These are phyloP conservation scores for Melampsora medusae DNA, from an alignment of 1,284 basidiomycete genomes.

Conservation along the genomic window DNA sequence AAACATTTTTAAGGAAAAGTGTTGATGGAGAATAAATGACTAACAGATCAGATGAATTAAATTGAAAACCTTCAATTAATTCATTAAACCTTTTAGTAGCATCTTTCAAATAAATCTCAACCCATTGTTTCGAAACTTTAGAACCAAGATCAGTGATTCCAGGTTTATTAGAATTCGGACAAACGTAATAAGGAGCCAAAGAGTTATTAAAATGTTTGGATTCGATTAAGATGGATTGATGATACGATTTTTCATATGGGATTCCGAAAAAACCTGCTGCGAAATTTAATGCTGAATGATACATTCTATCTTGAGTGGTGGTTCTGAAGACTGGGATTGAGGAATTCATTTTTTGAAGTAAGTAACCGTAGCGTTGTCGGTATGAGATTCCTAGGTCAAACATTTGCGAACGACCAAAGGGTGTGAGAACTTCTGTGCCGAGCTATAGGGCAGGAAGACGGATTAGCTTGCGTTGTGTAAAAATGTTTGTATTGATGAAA, in stretches of 20 bases:
- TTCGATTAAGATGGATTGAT: slow-evolving; percentile 38
- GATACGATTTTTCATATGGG: slow-evolving; percentile 28
- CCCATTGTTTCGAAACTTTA: slow-evolving; percentile 2
- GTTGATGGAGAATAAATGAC: too few relatives aligned
- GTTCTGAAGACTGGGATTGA: slow-evolving; percentile 25
- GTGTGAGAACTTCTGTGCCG: slow-evolving; percentile 59
- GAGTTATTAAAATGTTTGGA: slow-evolving; percentile 28
- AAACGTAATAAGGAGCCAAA: slow-evolving; percentile 22
- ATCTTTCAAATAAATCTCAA: slow-evolving; percentile 64
- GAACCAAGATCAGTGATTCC: background rate
- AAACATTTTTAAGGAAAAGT: too few relatives aligned
- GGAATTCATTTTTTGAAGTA: background rate
- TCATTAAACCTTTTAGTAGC: slow-evolving; percentile 66
- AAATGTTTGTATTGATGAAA: too few relatives aligned
- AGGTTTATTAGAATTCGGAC: slow-evolving; percentile 16
- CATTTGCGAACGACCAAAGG: slow-evolving; percentile 59
- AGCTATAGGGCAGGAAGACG: slow-evolving; percentile 46
- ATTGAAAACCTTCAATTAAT: slow-evolving; percentile 65
- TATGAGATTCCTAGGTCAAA: slow-evolving; percentile 45
- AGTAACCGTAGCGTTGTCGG: slow-evolving; percentile 33
- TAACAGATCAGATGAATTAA: slow-evolving; percentile 67
- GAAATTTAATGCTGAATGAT: slow-evolving; percentile 35
- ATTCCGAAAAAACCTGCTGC: slow-evolving; percentile 39
- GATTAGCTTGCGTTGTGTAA: too few relatives aligned
- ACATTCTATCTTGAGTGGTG: slow-evolving; percentile 38